A percentile compares a stretch with the other conserved stretches of the same genome.
These are phyloP conservation scores for Helichrysum umbraculigerum DNA, from an alignment of 129 eudicot species.

Conservation along the genomic window DNA sequence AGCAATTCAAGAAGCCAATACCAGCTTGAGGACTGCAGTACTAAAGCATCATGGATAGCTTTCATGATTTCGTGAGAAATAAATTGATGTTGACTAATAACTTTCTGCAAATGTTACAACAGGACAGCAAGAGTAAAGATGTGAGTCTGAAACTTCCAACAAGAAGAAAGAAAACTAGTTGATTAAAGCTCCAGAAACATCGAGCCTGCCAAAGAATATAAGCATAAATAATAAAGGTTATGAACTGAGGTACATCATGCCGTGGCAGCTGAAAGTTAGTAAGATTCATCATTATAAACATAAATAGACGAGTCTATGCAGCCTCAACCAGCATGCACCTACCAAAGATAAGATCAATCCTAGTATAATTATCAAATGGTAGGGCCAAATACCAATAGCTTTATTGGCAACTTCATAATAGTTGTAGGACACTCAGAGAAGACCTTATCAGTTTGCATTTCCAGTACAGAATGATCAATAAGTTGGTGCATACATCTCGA, in stretches of 20 bases:
- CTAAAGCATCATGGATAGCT: constrained; percentile 22
- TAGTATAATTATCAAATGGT: too few species aligned
- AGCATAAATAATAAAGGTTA: constrained; percentile 35
- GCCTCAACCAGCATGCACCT: too few species aligned
- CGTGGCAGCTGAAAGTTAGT: neutral
- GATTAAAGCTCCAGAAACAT: constrained; percentile 62
- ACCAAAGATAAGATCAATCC: too few species aligned
- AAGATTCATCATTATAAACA: neutral
- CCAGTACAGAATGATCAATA: neutral
- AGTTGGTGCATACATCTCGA: neutral
- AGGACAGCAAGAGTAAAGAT: constrained; percentile 79
- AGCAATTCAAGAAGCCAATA: constrained; percentile 11
- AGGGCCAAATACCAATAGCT: too few species aligned
- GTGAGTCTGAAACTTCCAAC: constrained; percentile 95
- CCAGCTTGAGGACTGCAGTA: constrained; percentile 2
- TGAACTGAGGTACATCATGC: constrained; percentile 20
- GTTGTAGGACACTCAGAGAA: neutral
- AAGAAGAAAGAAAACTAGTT: constrained; percentile 62
- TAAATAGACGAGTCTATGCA: too few species aligned
- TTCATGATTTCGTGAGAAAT: constrained; percentile 11
- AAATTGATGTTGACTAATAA: constrained; percentile 18
- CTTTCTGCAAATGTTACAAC: constrained; percentile 80
- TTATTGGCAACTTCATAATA: too few species aligned
- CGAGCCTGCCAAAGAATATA: constrained; percentile 66
- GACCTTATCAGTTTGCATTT: neutral